Evolutionary conservation across 140 eudicot genomes (phyloP), one percentile per base, ranked within the genome.

Genomic region (Bidens hawaiensis): DNA sequence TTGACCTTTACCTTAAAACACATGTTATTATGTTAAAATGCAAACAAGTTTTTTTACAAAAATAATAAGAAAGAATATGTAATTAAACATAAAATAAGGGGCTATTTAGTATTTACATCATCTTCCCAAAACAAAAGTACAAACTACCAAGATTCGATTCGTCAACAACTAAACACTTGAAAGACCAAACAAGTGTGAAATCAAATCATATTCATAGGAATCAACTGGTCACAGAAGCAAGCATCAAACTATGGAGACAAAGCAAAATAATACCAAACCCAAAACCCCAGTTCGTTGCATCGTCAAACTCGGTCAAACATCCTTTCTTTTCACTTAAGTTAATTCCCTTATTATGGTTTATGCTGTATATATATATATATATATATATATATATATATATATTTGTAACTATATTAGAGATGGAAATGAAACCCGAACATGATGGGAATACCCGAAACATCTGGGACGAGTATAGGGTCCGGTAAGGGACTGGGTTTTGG

Each of bases 221-320:
- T n/a, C 4, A 2, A 30, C 34, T 30, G 34, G 34, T 5, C 23
- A 18, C 67, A 7, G 14, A 3, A 41, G 53, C 59, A 45, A 45
- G 31, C 38, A 42, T 26, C 13, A 38, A 2, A n/a, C 12, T 50
- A 75, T 75, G 81, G 69, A 72, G 66, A 42, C n/a, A 50, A 46
- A 57, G 21, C 59, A 31, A 40, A 64, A 67, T 62, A 74, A 79
- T 10, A 34, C 41, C 59, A 52, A 71, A 36, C 73, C 49, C 38
- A 54, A 68, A 43, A 60, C 68, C 3, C 85, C 83, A n/a, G 24
- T 83, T 60, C 91, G 95, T 19, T 87, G 95, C 80, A 87, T 87
- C 76, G 85, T 87, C 78, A 87, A 87, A 71, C 83, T 87, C 45
- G 95, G 95, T 87, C 60, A 33, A 65, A n/a, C 15, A n/a, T 23